Evolutionary conservation across 805 yeast genomes (phyloP).

Genomic region (Wickerhamiella australiensis): DNA sequence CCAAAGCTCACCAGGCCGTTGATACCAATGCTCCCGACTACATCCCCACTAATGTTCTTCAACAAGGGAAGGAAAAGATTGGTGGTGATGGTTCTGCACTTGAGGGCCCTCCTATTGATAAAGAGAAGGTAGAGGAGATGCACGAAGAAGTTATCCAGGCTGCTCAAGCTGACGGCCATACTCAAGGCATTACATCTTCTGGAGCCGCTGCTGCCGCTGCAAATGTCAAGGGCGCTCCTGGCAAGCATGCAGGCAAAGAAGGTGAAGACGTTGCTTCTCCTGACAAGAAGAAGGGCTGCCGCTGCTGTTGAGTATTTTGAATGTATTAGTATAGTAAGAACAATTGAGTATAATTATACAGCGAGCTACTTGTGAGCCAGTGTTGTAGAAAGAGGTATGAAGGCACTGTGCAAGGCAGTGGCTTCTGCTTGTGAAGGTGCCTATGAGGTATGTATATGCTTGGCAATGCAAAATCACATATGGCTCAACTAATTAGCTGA

Average conservation of each 20-base stretch:
- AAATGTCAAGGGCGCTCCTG: neutral
- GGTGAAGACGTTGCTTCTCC: conserved; percentile 1
- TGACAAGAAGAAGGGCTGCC: conserved; percentile 5
- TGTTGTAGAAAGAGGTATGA: neutral
- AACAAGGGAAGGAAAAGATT: neutral
- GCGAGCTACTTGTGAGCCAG: neutral
- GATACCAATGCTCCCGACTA: neutral
- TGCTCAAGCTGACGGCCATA: conserved; percentile 3
- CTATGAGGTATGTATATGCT: too few species aligned
- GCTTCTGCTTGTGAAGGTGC: too few species aligned
- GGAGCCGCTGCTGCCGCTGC: neutral
- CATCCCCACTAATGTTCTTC: conserved; percentile 6
- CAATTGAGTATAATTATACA: neutral
- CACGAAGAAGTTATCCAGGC: conserved; percentile 9
- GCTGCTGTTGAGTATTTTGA: conserved; percentile 9
- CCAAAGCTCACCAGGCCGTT: neutral
- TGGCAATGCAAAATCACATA: too few species aligned
- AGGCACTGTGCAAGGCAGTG: too few species aligned
- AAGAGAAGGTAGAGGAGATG: conserved; percentile 2
- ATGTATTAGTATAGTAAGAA: conserved; percentile 5
- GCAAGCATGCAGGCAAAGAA: neutral
- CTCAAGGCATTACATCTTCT: conserved; percentile 4
- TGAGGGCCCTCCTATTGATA: conserved; percentile 5
- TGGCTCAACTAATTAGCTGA: too few species aligned
- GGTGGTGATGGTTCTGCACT: conserved; percentile 7